Evolutionary conservation across 345 rosid genomes (phyloP), one percentile per base, ranked within the genome.

Genomic region (Laguncularia racemosa): DNA sequence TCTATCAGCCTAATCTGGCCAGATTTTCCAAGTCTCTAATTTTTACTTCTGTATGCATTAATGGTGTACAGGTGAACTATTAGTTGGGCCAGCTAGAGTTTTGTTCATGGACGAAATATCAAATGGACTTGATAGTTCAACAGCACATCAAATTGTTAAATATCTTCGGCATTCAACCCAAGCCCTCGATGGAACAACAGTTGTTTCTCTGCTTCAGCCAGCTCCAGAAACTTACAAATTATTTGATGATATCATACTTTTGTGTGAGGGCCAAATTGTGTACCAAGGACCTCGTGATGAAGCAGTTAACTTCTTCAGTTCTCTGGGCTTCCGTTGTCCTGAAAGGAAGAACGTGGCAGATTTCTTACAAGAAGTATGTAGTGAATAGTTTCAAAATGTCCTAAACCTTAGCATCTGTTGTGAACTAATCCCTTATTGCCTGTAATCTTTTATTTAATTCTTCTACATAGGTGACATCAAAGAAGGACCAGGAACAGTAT

Each of bases 51-150:
- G 40, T 54, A 51, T 48, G n/a, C 33, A n/a, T 53, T 52, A 10
- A 48, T 50, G 57, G 64, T 66, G 57, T 64, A 46, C 81, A 92
- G 99, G 97, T 63, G 99, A 93, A 76, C 71, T 89, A 52, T 80
- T 93, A 56, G 91, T 93, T 61, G 97, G 99, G 55, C 91, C 99
- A 45, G 97, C 99, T 63, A 83, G 97, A 49, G 99, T 89, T 53
- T 80, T 93, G 54, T 85, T 93, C 76, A 93, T 93, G 99, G 99
- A 93, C 68, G 99, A 93, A 74, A 93, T 87, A 71, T 93, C 97
- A 0, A 93, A 89, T 66, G 99, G 99, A 50, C 89, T 93, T 61
- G 99, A 93, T 66, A 89, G 97, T 65, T 80, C 99, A 48, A 93
- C 99, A 16, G 87, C 99, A 54, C 83, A 78, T 78, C 97, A 93